A percentile compares a stretch with the other conserved stretches of the same genome.
These are phyloP conservation scores for Cyclocybe aegerita DNA, from an alignment of 768 basidiomycete genomes.

Conservation along the genomic window DNA sequence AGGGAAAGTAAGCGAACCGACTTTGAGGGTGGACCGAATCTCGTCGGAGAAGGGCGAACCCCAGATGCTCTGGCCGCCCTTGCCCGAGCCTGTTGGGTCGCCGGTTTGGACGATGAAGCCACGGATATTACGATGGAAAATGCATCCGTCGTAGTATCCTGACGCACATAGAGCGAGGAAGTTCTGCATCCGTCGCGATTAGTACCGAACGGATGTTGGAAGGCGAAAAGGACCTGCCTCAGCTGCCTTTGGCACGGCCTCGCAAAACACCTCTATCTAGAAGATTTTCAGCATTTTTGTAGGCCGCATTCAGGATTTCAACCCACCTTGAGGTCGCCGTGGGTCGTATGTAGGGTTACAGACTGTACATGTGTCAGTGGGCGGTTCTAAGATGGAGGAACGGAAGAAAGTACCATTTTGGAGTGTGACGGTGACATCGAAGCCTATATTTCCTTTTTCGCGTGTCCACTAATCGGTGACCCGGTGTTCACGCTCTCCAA, in stretches of 20 bases:
- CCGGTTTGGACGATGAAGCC: conserved; percentile 96
- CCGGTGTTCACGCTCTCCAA: conserved; percentile 12
- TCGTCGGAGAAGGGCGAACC: conserved; percentile 91
- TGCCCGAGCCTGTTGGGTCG: conserved; percentile 87
- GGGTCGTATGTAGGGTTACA: conserved; percentile 91
- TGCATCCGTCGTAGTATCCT: conserved; percentile 77
- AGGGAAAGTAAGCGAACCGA: conserved; percentile 28
- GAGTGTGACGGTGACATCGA: conserved; percentile 16
- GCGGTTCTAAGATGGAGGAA: conserved; percentile 16
- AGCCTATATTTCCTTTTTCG: conserved; percentile 1
- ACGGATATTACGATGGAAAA: conserved; percentile 95
- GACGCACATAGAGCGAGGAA: conserved; percentile 94
- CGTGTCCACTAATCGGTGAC: conserved; percentile 8
- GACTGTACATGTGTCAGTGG: conserved; percentile 52
- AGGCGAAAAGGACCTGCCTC: conserved; percentile 54
- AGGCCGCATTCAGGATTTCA: background rate
- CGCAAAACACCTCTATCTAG: conserved; percentile 96
- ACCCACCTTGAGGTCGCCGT: conserved; percentile 88
- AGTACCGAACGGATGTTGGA: conserved; percentile 6
- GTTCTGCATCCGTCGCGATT: conserved; percentile 54
- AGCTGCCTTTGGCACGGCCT: conserved; percentile 92
- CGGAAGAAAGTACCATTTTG: conserved; percentile 29
- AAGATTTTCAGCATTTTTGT: conserved; percentile 3
- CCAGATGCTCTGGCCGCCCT: conserved; percentile 97
- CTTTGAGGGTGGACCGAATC: conserved; percentile 91